Evolutionary conservation across 306 rosid species (phyloP).

Genomic region (Pyrus betulifolia): DNA sequence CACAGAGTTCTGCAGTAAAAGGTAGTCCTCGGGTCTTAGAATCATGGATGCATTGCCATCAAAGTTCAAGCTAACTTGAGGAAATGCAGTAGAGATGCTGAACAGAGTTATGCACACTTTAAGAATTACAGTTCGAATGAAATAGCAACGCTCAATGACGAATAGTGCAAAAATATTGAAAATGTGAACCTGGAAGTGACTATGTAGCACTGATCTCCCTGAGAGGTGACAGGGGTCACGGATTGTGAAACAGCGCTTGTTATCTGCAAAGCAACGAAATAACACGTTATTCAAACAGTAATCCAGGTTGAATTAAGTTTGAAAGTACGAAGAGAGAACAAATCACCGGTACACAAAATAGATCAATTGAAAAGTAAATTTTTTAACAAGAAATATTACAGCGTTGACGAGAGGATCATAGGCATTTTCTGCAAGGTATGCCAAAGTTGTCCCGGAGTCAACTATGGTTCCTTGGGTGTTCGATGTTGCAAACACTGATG

Average conservation of each 20-base stretch:
- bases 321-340: too few relatives aligned
- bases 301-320: too few relatives aligned
- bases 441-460: slow-evolving; percentile 97
- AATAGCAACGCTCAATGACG: background rate
- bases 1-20: slow-evolving; percentile 65
- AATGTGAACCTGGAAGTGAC: slow-evolving; percentile 51
- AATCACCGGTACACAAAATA: too few relatives aligned
- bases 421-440: slow-evolving; percentile 89
- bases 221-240: slow-evolving; percentile 40
- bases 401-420: slow-evolving; percentile 73
- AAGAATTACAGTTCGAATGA: slow-evolving; percentile 4
- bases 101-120: slow-evolving; percentile 10
- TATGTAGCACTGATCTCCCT: slow-evolving; percentile 73
- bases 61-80: slow-evolving; percentile 84
- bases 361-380: too few relatives aligned
- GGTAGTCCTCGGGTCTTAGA: slow-evolving; percentile 87
- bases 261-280: slow-evolving; percentile 37
- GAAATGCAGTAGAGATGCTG: slow-evolving; percentile 68
- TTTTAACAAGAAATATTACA: slow-evolving; percentile 30
- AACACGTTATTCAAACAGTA: background rate
- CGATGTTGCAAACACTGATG: slow-evolving; percentile 74
- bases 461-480: slow-evolving; percentile 72
- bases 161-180: background rate
- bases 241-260: slow-evolving; percentile 54
- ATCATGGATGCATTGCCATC: slow-evolving; percentile 66